A percentile compares a stretch with the other conserved stretches of the same genome.
These are phyloP conservation scores for Blumeriella jaapii DNA, from an alignment of 2,329 filamentous ascomycete genomes.

Conservation along the genomic window DNA sequence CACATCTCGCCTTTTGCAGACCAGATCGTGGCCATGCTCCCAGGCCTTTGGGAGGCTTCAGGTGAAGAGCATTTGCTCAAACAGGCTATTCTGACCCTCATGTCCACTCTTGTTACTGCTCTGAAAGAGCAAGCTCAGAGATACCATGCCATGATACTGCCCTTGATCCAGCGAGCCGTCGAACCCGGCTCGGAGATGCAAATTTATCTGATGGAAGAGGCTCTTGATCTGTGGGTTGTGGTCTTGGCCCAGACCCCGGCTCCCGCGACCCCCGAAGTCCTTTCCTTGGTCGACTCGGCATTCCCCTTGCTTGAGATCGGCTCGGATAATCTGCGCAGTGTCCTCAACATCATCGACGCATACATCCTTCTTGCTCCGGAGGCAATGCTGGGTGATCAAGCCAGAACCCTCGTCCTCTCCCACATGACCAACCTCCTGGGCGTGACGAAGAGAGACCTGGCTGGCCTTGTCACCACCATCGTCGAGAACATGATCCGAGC, in stretches of 20 bases:
- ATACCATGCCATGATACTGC: constrained; percentile 71
- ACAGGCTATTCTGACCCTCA: constrained; percentile 78
- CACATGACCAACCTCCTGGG: constrained; percentile 40
- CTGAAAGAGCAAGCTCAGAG: constrained; percentile 68
- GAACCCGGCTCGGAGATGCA: constrained; percentile 64
- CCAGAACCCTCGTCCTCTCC: constrained; percentile 38
- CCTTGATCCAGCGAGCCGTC: constrained; percentile 70
- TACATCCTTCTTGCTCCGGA: constrained; percentile 61
- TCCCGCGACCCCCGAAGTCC: constrained; percentile 49
- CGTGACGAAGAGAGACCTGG: constrained; percentile 44
- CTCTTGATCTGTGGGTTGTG: constrained; percentile 76
- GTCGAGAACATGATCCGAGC: constrained; percentile 55
- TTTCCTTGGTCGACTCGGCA: constrained; percentile 48
- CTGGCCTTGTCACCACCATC: constrained; percentile 45
- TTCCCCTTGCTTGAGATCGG: constrained; percentile 57
- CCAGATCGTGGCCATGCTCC: constrained; percentile 69
- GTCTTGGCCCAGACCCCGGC: constrained; percentile 56
- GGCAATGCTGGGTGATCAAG: constrained; percentile 48
- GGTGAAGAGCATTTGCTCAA: constrained; percentile 81
- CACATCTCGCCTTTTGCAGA: constrained; percentile 60
- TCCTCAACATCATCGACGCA: constrained; percentile 53
- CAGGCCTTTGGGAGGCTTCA: constrained; percentile 73
- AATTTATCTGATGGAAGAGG: constrained; percentile 81
- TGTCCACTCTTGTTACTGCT: constrained; percentile 73
- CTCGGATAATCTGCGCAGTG: constrained; percentile 48